Conservation (phyloP, 1,284 basidiomycete species). For the Agaricales sp. region DNA sequence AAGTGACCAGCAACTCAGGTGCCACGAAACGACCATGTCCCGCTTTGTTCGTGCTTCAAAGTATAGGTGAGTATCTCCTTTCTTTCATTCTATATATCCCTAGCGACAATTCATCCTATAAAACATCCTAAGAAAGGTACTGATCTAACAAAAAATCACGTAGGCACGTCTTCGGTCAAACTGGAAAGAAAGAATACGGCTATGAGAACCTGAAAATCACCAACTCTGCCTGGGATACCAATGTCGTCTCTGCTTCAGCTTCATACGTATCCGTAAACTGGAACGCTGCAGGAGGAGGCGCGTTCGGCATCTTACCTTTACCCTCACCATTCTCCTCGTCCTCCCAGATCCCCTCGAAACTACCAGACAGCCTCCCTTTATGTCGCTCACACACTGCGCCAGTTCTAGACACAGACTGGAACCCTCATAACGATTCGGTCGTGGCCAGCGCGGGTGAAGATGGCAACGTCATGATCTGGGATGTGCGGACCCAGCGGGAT, state of each 20-base stretch:
- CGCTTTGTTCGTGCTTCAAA: slow-evolving; percentile 65
- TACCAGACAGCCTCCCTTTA: slow-evolving; percentile 89
- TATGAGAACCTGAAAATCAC: slow-evolving; percentile 91
- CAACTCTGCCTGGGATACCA: slow-evolving; percentile 93
- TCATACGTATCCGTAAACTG: slow-evolving; percentile 90
- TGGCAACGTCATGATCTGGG: slow-evolving; percentile 88
- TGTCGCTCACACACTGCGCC: slow-evolving; percentile 79
- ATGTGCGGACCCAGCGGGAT: slow-evolving; percentile 45
- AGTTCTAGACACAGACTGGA: slow-evolving; percentile 97
- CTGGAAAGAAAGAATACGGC: slow-evolving; percentile 73
- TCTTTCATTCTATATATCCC: neutral
- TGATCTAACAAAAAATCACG: slow-evolving; percentile 5
- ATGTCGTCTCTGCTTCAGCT: slow-evolving; percentile 81
- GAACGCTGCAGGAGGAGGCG: slow-evolving; percentile 93
- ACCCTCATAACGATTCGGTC: slow-evolving; percentile 85
- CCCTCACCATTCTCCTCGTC: slow-evolving; percentile 58
- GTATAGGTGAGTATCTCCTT: slow-evolving; percentile 44
- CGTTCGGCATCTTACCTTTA: slow-evolving; percentile 86
- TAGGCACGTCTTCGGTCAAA: slow-evolving; percentile 86
- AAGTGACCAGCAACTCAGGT: no score
- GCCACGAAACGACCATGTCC: no score
- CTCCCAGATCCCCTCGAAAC: slow-evolving; percentile 37
- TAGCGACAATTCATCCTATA: neutral
- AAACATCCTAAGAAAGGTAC: neutral
- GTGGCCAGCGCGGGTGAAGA: slow-evolving; percentile 92